Conservation (phyloP, 2,329 filamentous ascomycete genomes). For the Apiospora koreana region DNA sequence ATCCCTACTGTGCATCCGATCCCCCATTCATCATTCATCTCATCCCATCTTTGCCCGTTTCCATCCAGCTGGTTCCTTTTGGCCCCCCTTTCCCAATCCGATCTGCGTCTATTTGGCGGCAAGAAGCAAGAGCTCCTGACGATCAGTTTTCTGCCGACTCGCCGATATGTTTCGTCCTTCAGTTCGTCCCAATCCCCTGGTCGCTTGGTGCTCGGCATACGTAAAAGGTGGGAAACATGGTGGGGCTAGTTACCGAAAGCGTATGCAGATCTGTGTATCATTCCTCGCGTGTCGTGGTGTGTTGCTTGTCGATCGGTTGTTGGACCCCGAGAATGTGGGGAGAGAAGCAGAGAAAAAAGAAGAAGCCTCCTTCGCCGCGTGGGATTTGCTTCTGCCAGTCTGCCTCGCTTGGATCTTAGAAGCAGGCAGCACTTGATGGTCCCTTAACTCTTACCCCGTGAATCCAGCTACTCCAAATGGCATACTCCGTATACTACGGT, state of each 20-base stretch:
- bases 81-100: background rate
- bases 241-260: background rate
- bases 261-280: background rate
- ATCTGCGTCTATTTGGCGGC: background rate
- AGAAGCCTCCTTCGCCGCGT: background rate
- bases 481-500: background rate
- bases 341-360: background rate
- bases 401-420: background rate
- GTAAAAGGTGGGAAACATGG: background rate
- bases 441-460: background rate
- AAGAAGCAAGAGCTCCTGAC: constrained; percentile 8
- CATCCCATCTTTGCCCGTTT: constrained; percentile 6
- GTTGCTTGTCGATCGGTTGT: background rate
- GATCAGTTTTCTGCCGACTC: background rate
- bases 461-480: background rate
- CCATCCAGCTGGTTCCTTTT: background rate
- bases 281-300: background rate
- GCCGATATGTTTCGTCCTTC: background rate
- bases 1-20: background rate
- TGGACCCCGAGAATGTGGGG: constrained; percentile 3
- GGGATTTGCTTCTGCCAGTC: background rate
- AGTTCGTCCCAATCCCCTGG: background rate
- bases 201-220: background rate
- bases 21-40: too few relatives aligned
- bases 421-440: background rate